Evolutionary conservation across 2,329 filamentous ascomycete genomes (phyloP).

Genomic region (Trichophyton schoenleinii): DNA sequence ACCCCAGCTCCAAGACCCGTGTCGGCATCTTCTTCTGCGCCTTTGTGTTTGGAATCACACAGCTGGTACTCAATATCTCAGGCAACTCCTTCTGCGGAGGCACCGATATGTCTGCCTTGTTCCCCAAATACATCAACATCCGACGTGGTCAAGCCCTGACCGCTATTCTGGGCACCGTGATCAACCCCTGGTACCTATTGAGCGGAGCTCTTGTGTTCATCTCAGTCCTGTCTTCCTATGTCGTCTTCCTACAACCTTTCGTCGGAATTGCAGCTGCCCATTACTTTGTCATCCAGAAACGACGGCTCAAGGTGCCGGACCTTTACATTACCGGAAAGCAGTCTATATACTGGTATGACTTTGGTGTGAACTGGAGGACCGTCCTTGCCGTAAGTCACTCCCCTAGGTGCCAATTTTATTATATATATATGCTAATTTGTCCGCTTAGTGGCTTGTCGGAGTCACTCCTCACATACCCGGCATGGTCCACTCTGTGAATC

Average conservation of each 20-base stretch:
- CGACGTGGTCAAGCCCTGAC: slow-evolving; percentile 40
- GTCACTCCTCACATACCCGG: slow-evolving; percentile 21
- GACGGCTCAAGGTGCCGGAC: slow-evolving; percentile 33
- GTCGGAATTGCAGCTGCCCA: slow-evolving; percentile 23
- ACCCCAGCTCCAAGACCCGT: slow-evolving; percentile 25
- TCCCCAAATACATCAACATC: slow-evolving; percentile 45
- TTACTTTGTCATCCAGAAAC: slow-evolving; percentile 26
- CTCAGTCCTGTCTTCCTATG: slow-evolving; percentile 34
- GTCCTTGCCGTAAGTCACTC: slow-evolving; percentile 15
- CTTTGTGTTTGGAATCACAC: slow-evolving; percentile 33
- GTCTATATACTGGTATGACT: slow-evolving; percentile 35
- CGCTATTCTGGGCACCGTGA: slow-evolving; percentile 11
- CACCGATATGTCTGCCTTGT: slow-evolving; percentile 44
- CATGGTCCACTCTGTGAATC: slow-evolving; percentile 23
- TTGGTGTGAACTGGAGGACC: slow-evolving; percentile 35
- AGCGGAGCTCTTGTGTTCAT: slow-evolving; percentile 37
- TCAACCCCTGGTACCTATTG: slow-evolving; percentile 41
- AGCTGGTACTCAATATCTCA: slow-evolving; percentile 33
- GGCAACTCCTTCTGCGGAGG: slow-evolving; percentile 37
- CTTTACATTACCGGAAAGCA: slow-evolving; percentile 35
- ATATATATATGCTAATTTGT: neutral
- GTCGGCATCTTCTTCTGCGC: slow-evolving; percentile 38
- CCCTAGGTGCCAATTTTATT: neutral
- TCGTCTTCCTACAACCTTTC: slow-evolving; percentile 37
- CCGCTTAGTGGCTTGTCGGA: slow-evolving; percentile 14